phyloP scores from a whole-genome alignment of 345 rosid species.

The Iberis pinnata region DNA sequence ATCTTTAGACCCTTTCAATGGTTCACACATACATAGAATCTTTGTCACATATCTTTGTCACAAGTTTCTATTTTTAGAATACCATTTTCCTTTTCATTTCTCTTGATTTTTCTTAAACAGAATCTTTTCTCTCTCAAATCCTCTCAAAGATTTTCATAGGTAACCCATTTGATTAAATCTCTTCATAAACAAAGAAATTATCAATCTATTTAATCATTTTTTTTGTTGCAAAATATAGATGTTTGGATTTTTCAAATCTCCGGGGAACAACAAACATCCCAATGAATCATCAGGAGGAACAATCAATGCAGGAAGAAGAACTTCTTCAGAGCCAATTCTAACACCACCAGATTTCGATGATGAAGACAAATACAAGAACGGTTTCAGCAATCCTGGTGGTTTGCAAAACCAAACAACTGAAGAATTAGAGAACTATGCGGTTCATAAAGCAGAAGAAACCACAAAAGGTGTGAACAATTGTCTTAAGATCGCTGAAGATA shows the following conservation, averaged over 20 bases:
- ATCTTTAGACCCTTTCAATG: not conserved
- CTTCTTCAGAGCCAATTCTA: conserved; percentile 59
- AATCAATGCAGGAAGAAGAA: conserved; percentile 44
- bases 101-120: not conserved
- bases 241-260: conserved; percentile 61
- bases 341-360: conserved; percentile 32
- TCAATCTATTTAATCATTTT: not conserved
- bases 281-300: conserved; percentile 39
- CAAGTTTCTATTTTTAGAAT: conserved; percentile 15
- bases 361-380: conserved; percentile 49
- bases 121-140: conserved; percentile 1
- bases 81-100: conserved; percentile 1
- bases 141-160: conserved; percentile 6
- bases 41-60: not conserved
- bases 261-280: conserved; percentile 30
- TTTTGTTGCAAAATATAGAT: conserved; percentile 33
- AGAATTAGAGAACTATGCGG: conserved; percentile 81
- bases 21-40: not conserved
- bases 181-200: not conserved
- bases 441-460: conserved; percentile 77
- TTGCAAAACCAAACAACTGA: conserved; percentile 66
- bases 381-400: conserved; percentile 64
- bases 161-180: not conserved
- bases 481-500: conserved; percentile 74
- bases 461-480: conserved; percentile 66